Conservation (phyloP, 2,329 filamentous ascomycete species). For the Madurella mycetomatis region DNA sequence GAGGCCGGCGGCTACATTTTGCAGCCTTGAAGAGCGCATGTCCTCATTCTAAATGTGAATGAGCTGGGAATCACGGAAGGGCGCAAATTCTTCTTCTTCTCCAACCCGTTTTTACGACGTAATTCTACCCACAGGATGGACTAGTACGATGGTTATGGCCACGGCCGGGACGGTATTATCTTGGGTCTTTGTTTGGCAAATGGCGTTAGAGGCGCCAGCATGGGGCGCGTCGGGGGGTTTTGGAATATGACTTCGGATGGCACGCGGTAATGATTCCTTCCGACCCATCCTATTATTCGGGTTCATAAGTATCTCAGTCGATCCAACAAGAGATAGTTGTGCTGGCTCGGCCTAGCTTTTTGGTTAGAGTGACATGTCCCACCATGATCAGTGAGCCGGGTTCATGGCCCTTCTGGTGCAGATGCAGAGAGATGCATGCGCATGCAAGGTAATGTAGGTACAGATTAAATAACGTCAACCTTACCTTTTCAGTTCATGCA, state of each 20-base stretch:
- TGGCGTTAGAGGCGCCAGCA: background rate
- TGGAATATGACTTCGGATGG: background rate
- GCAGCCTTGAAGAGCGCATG: conserved; percentile 58
- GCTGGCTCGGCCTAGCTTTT: background rate
- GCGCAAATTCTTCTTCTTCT: background rate
- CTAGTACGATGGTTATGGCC: background rate
- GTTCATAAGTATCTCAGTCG: background rate
- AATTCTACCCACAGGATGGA: conserved; percentile 1
- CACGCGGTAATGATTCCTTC: conserved; percentile 6
- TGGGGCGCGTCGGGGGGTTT: background rate
- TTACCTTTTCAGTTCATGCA: no score
- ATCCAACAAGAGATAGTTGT: background rate
- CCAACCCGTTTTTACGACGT: conserved; percentile 7
- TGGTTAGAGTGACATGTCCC: no score
- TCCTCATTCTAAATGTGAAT: conserved; percentile 32
- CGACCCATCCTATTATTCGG: background rate
- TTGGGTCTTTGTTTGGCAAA: background rate
- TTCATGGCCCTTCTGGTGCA: no score
- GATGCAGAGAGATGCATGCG: no score
- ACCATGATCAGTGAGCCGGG: no score
- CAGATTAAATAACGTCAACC: no score
- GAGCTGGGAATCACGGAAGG: no score
- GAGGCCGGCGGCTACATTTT: conserved; percentile 59
- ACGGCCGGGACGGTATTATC: background rate
- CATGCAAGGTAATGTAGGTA: no score